Base-by-base conservation (phyloP, 805 yeast species). In the Barnettozyma sucrosica region DNA sequence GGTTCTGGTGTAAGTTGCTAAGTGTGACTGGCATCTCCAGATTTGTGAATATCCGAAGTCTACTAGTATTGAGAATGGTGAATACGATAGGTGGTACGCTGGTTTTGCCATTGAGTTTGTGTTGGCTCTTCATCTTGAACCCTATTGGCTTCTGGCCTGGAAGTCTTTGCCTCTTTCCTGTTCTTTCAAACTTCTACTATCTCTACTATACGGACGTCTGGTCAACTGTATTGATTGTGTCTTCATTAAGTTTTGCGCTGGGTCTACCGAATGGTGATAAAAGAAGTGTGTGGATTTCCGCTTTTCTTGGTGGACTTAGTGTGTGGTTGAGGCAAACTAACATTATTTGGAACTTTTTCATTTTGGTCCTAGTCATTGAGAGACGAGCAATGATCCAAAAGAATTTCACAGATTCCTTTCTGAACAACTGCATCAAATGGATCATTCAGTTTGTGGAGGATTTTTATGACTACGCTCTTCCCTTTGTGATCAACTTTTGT, bases 181-280 rank as follows among this genome's bases (percentile, higher is more conserved):
- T 90, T 44, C 59, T 92, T 45, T 71, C 83, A 21, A 74, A 89
- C 4, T 92, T 82, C 65, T 81, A 83, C 55, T 80, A 81, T 30
- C 67, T 93, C 32, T 93, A 81, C 66, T 93, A 93, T 66, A 93
- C 99, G 0, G 99, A 93, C 61, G 83, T 89, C 1, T 90, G 97
- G 98, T 79, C 97, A 0, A 77, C 93, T 0, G 74, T 86, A 1
- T 67, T 87, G 25, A 75, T 90, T 7, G 51, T 87, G 11, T 70
- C 72, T 2, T 73, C 85, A 3, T 69, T 81, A 30, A 70, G 80
- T 6, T 58, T 75, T 32, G 81, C 71, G 3, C 57, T 77, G 16
- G 68, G 68, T 0, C 46, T 65, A 18, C 73, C 72, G 4, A 61
- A 57, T 48, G 72, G 72, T 8, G 62, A 62, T 19, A 58, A 38